A percentile compares a stretch with the other conserved stretches of the same genome.
Evolutionary conservation across 768 basidiomycete genomes (phyloP).

Genomic region (Tremella mesenterica): DNA sequence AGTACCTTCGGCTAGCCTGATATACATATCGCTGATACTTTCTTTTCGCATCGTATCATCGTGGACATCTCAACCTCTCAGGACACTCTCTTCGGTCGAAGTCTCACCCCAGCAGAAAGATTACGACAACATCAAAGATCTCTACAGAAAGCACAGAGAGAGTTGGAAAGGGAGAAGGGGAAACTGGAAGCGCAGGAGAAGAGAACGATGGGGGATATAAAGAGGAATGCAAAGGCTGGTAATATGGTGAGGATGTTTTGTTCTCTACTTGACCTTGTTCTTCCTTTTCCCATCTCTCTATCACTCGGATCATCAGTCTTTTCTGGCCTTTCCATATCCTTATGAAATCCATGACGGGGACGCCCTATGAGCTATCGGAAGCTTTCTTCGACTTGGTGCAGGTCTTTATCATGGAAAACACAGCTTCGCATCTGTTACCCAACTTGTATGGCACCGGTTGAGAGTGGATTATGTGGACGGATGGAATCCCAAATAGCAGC

Average conservation of each 20-base stretch:
- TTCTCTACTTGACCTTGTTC: not conserved
- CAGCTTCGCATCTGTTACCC: too few species aligned
- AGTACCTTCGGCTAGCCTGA: constrained; percentile 9
- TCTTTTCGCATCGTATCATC: not conserved
- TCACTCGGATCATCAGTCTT: not conserved
- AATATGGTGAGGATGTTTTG: constrained; percentile 60
- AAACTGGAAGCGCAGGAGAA: constrained; percentile 91
- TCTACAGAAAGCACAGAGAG: constrained; percentile 91
- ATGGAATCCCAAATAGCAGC: too few species aligned
- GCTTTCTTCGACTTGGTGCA: too few species aligned
- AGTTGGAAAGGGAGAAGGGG: constrained; percentile 87
- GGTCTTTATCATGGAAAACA: too few species aligned
- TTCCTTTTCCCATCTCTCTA: not conserved
- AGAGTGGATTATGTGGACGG: too few species aligned
- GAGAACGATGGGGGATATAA: constrained; percentile 91
- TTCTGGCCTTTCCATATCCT: too few species aligned
- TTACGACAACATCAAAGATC: constrained; percentile 93
- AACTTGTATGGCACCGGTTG: too few species aligned
- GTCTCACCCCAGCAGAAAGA: constrained; percentile 90
- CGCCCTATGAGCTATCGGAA: too few species aligned
- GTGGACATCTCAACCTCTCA: constrained; percentile 38
- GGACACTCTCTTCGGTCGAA: constrained; percentile 92
- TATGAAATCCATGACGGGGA: too few species aligned
- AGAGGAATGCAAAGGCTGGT: constrained; percentile 87
- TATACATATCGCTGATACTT: not conserved